Conservation (phyloP, 257 asterid genomes). For the Petunia axillaris region DNA sequence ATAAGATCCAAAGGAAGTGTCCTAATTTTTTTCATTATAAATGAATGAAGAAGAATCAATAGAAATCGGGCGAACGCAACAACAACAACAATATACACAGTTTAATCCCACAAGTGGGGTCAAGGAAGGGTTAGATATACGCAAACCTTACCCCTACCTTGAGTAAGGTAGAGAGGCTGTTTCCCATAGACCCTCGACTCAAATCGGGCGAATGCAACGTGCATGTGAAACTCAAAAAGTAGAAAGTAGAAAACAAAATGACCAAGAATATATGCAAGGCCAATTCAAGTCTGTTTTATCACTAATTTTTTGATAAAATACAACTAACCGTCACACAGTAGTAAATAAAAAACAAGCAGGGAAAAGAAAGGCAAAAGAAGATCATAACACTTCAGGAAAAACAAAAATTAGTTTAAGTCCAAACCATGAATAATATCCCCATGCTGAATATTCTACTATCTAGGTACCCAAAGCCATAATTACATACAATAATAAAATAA, state of each 20-base stretch:
- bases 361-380: background rate
- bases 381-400: background rate
- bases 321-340: background rate
- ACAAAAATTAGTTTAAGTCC: background rate
- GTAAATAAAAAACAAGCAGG: conserved; percentile 12
- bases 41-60: too few relatives aligned
- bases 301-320: background rate
- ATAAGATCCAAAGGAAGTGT: background rate
- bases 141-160: background rate
- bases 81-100: background rate
- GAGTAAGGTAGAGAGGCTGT: background rate
- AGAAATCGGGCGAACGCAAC: background rate
- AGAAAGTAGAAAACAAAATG: background rate
- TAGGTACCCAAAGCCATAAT: too few relatives aligned
- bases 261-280: background rate
- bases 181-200: background rate
- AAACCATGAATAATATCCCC: background rate
- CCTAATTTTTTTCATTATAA: background rate
- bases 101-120: background rate
- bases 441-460: too few relatives aligned
- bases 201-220: background rate
- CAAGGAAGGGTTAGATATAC: background rate
- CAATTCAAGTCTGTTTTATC: background rate
- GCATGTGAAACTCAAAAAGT: background rate
- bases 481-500: too few relatives aligned